Base-by-base conservation (phyloP, 164 flowering plant genomes). In the Houttuynia cordata region DNA sequence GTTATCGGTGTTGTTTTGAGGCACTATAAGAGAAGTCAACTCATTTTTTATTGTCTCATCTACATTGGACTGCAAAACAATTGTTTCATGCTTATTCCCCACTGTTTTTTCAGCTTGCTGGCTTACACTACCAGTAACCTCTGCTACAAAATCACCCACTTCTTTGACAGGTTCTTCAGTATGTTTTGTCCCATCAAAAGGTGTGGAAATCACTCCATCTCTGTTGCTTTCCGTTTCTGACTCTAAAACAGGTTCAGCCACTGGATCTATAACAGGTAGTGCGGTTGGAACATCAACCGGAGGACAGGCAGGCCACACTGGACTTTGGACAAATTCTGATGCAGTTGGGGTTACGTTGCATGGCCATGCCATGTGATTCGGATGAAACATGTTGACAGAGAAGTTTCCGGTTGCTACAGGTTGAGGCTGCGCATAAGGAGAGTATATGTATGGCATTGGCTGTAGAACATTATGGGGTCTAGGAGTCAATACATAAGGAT, bases 391-490 rank as follows among this genome's bases (percentile, higher is more conserved):
- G 56, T 77, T 77, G 40, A 81, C 64, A 45, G 89, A 84, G 66
- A 75, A 85, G 52, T 76, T 65, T 61, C 67, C 79, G 51, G 78
- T 68, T 23, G 84, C 87, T 15, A 91, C 58, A 64, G 81, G 62
- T 70, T 86, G 96, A 53, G 81, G 63, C 58, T 88, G 96, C 63
- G 75, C 66, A 62, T 75, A 86, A 42, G 91, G 84, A 56, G 95
- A 91, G 69, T 84, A 92, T 72, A 92, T 76, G 59, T 82, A 85
- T 20, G 86, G 87, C 70, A 91, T 57, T 22, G 84, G 81, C 68
- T 83, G 97, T 34, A 93, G 78, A 78, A 93, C 77, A 74, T 80
- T 86, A 57, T 96, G 93, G 17, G 92, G 80, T 65, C 85, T 66
- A 58, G 99, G 95, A 57, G 99, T 84, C 60, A 96, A 83, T 37